Percentiles rank a stretch among this genome's conserved stretches.
Conservation (phyloP, 2,329 filamentous ascomycete genomes). For the Fusarium pseudoanthophilum region DNA sequence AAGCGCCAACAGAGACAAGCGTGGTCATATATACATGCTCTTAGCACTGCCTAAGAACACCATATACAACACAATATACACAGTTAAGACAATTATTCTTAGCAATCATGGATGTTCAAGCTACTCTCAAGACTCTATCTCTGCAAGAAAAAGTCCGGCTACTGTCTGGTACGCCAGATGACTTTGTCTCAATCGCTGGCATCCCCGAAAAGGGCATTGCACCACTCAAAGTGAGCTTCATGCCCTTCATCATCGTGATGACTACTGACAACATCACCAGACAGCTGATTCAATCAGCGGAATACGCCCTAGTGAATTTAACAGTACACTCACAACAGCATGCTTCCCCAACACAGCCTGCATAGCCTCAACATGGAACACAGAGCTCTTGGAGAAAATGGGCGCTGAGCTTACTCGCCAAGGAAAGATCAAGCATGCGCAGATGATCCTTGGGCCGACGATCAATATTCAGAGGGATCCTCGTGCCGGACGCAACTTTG, state of each 20-base stretch:
- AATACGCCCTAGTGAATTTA: background rate
- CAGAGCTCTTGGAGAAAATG: background rate
- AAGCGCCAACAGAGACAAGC: background rate
- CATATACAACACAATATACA: background rate
- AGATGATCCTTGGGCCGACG: slow-evolving; percentile 19
- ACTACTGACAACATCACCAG: fast-evolving
- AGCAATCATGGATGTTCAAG: background rate
- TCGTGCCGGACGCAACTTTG: slow-evolving; percentile 30
- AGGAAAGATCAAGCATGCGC: slow-evolving; percentile 3
- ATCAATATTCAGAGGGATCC: slow-evolving; percentile 32
- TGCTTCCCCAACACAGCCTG: background rate
- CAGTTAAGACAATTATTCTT: background rate
- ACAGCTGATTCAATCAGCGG: background rate
- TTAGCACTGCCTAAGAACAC: background rate
- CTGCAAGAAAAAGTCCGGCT: background rate
- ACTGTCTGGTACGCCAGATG: background rate
- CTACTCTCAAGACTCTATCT: background rate
- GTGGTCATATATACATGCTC: background rate
- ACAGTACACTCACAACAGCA: background rate
- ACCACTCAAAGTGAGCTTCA: background rate
- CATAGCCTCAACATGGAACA: background rate
- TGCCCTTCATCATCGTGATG: fast-evolving
- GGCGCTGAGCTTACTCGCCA: background rate
- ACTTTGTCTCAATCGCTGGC: background rate
- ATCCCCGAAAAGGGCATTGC: background rate